Evolutionary conservation across 2,329 filamentous ascomycete genomes (phyloP).

Genomic region (Cladophialophora immunda): DNA sequence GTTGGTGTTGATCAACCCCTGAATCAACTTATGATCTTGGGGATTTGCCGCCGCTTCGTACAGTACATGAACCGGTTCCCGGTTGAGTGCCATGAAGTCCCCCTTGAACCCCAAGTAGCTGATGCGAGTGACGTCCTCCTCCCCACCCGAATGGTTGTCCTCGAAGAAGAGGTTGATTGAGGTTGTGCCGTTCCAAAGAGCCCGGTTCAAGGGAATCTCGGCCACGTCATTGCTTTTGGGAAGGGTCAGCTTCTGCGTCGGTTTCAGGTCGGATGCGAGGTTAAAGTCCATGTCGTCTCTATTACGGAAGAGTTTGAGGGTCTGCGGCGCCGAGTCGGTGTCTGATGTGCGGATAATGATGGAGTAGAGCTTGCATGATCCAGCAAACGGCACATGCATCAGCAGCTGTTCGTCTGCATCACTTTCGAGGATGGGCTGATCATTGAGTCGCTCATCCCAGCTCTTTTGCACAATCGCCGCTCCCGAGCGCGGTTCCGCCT

Average conservation of each 20-base stretch:
- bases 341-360: conserved; percentile 84
- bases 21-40: conserved; percentile 72
- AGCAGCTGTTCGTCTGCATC: conserved; percentile 94
- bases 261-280: conserved; percentile 71
- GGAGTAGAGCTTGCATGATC: conserved; percentile 90
- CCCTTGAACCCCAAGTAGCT: conserved; percentile 92
- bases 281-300: conserved; percentile 85
- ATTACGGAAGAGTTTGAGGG: conserved; percentile 88
- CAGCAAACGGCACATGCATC: conserved; percentile 91
- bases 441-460: conserved; percentile 79
- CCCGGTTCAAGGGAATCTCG: conserved; percentile 87
- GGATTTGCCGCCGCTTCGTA: conserved; percentile 97
- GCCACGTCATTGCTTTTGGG: conserved; percentile 70
- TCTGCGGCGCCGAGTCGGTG: conserved; percentile 75
- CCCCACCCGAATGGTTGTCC: conserved; percentile 84
- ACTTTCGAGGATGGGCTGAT: conserved; percentile 79
- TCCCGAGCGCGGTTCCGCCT: conserved; percentile 73
- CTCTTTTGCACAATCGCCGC: conserved; percentile 85
- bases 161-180: conserved; percentile 85
- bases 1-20: conserved; percentile 51
- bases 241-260: conserved; percentile 80
- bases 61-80: conserved; percentile 83
- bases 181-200: conserved; percentile 85
- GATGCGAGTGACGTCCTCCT: conserved; percentile 80
- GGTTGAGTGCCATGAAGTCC: conserved; percentile 86